A percentile compares a stretch with the other conserved stretches of the same genome.
These are phyloP conservation scores for Tylopilus rubrobrunneus DNA, from an alignment of 768 basidiomycete species.

Conservation along the genomic window DNA sequence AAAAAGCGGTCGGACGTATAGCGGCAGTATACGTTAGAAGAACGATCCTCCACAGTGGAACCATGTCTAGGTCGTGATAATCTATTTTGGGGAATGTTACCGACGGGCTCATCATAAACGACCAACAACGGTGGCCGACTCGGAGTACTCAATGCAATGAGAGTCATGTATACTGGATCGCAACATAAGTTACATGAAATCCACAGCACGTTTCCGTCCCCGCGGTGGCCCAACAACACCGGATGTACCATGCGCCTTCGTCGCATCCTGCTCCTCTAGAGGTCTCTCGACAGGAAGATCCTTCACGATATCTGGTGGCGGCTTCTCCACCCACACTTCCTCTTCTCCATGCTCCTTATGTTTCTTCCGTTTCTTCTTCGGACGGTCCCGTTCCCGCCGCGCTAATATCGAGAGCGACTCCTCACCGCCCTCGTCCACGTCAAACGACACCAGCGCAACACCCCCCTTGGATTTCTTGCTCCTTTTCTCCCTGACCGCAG, in stretches of 20 bases:
- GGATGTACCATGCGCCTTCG: slow-evolving; percentile 15
- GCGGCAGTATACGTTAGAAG: too few species aligned
- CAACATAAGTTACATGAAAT: slow-evolving; percentile 55
- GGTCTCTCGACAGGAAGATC: slow-evolving; percentile 22
- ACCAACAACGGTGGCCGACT: not conserved
- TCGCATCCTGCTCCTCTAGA: slow-evolving; percentile 5
- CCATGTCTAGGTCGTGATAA: not conserved
- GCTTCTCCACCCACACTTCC: slow-evolving; percentile 70
- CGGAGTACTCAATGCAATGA: not conserved
- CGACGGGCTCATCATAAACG: not conserved
- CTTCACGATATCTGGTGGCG: slow-evolving; percentile 48
- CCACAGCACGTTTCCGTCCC: slow-evolving; percentile 68
- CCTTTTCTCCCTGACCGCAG: slow-evolving; percentile 44
- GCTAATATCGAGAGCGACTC: slow-evolving; percentile 31
- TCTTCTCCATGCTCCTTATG: slow-evolving; percentile 42
- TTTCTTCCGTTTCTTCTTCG: slow-evolving; percentile 43
- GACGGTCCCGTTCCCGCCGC: slow-evolving; percentile 33
- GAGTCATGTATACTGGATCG: not conserved
- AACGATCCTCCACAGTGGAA: not conserved
- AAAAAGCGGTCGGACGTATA: slow-evolving; percentile 36
- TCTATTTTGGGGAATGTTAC: not conserved
- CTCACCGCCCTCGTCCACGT: slow-evolving; percentile 61
- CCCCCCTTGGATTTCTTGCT: slow-evolving; percentile 43
- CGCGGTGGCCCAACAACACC: slow-evolving; percentile 23
- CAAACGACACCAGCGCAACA: slow-evolving; percentile 65